Evolutionary conservation across 2,329 filamentous ascomycete species (phyloP).

Genomic region (Mollisia scopiformis): DNA sequence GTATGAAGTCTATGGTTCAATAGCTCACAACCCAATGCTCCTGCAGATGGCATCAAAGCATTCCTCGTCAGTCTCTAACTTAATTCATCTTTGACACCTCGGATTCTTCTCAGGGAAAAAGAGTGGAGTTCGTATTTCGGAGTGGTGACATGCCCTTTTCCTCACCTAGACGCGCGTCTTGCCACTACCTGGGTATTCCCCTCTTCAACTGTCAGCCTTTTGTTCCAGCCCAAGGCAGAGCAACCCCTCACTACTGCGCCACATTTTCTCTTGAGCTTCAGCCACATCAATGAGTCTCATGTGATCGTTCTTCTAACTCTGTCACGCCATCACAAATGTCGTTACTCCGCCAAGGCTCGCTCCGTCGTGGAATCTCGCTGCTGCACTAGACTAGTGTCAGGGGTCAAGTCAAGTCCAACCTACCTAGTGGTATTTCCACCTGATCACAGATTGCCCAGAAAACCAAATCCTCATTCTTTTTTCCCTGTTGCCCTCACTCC

Average conservation of each 20-base stretch:
- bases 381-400: neutral
- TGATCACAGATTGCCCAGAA: neutral
- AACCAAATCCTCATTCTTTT: neutral
- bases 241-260: neutral
- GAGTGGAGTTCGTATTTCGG: no score
- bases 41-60: no score
- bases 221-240: neutral
- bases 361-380: neutral
- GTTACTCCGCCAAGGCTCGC: constrained; percentile 1
- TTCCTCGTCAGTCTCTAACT: no score
- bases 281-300: neutral
- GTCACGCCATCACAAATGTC: neutral
- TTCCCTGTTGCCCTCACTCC: constrained; percentile 8
- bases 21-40: no score
- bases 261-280: neutral
- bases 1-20: no score
- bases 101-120: no score
- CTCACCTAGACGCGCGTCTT: neutral
- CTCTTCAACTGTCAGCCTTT: neutral
- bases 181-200: neutral
- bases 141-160: neutral
- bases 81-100: no score
- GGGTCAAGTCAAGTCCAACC: no score
- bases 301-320: neutral
- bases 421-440: neutral